Percentiles rank a stretch among this genome's conserved stretches.
phyloP scores from a whole-genome alignment of 202 grass and related monocot genomes.

The Thinopyrum obtusiflorum region DNA sequence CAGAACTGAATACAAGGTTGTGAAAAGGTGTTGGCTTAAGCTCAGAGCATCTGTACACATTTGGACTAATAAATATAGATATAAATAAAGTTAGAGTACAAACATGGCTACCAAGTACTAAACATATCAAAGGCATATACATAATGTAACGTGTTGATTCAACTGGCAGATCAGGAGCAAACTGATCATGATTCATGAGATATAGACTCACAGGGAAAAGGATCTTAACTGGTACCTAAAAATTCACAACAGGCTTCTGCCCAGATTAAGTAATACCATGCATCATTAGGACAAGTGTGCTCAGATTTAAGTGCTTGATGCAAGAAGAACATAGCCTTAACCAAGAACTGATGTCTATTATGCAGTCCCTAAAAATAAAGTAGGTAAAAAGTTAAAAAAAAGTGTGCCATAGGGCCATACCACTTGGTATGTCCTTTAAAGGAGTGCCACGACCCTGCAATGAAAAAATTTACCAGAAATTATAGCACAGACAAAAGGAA shows the following conservation, averaged over 20 bases:
- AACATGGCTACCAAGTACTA: slow-evolving; percentile 5
- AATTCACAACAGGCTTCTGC: slow-evolving; percentile 16
- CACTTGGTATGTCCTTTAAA: slow-evolving; percentile 85
- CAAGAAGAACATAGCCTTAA: not conserved
- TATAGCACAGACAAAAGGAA: slow-evolving; percentile 1
- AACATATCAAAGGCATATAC: not conserved
- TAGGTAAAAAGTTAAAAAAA: not conserved
- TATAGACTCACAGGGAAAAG: not conserved
- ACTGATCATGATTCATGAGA: not conserved
- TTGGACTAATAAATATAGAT: not conserved
- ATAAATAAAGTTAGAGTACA: not conserved
- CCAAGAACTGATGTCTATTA: not conserved
- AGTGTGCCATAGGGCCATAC: slow-evolving; percentile 43
- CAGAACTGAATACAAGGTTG: not conserved
- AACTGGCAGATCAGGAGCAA: slow-evolving; percentile 9
- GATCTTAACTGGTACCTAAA: slow-evolving; percentile 1
- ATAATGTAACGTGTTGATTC: slow-evolving; percentile 8
- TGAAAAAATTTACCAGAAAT: slow-evolving; percentile 18
- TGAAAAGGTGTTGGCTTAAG: not conserved
- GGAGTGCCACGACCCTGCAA: slow-evolving; percentile 87
- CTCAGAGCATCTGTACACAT: not conserved
- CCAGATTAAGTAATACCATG: slow-evolving; percentile 19
- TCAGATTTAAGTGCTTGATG: not conserved
- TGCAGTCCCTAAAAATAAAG: not conserved
- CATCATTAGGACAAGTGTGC: not conserved